Conservation (phyloP, 208 protist genomes). For the Endotrypanum monterogeii region DNA sequence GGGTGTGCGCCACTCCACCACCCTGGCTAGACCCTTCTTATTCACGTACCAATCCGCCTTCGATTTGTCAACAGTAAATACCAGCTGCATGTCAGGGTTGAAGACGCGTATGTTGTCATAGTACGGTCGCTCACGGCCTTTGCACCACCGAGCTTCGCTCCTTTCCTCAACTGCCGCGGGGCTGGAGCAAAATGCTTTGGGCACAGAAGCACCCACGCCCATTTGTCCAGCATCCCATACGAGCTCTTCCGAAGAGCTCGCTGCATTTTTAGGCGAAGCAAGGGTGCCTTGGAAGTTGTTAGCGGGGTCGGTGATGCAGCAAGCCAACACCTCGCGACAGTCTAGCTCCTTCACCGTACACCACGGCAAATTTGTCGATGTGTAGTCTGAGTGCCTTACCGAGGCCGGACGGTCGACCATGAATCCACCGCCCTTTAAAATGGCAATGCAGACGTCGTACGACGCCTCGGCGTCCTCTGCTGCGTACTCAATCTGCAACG, state of each 20-base stretch:
- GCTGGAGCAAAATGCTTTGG: not conserved
- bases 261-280: not conserved
- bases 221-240: not conserved
- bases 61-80: constrained; percentile 57
- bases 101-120: constrained; percentile 74
- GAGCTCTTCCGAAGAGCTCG: not conserved
- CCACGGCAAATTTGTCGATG: constrained; percentile 6
- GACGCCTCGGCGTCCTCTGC: constrained; percentile 61
- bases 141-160: constrained; percentile 22
- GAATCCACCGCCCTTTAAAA: constrained; percentile 36
- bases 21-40: constrained; percentile 57
- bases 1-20: constrained; percentile 41
- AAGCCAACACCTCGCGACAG: constrained; percentile 26
- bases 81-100: constrained; percentile 39
- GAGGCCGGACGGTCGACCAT: not conserved
- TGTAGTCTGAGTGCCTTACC: not conserved
- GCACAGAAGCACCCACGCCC: not conserved
- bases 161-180: not conserved
- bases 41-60: constrained; percentile 68
- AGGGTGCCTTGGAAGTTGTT: not conserved
- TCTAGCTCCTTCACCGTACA: constrained; percentile 3
- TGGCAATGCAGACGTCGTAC: constrained; percentile 43
- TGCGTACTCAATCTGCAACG: constrained; percentile 57
- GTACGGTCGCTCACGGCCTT: constrained; percentile 48
- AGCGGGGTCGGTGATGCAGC: constrained; percentile 5